Evolutionary conservation across 192 early-diverging fungal species (phyloP), one percentile per base, ranked within the genome.

Genomic region (Coemansia guatemalensis): DNA sequence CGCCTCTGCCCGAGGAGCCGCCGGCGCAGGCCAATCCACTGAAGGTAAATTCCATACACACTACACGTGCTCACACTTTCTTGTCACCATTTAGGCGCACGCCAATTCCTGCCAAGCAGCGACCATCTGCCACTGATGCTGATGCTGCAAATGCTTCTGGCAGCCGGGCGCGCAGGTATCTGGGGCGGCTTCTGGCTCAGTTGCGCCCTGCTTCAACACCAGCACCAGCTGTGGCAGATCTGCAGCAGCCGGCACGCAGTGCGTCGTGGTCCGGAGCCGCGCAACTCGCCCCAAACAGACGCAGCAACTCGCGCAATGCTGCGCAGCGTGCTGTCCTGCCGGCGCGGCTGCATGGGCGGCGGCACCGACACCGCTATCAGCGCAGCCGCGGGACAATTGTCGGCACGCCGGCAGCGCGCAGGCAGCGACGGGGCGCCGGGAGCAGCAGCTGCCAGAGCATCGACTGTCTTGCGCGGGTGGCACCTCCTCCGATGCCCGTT

Each of bases 41-140:
- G 58, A 67, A 67, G 56, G 56, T 53, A 60, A 54, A 49, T 61
- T 44, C 39, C 39, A 44, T 17, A 44, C 2, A 17, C 39, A 44
- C 5, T 17, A 17, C 39, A 2, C 39, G 39, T 14, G 2, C 39
- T 44, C 14, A 8, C 14, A 44, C 3, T 8, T 44, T 44, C 39
- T 44, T 44, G 14, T 44, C 14, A 2, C 39, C 39, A 6, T 56
- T 56, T 56, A 22, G 27, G 18, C 54, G 54, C 12, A 18, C 33
- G 53, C 27, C 33, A 14, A 8, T 17, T 17, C 3, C 39, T 17
- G 39, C 1, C 9, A 44, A 1, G 1, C 39, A 44, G n/a, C n/a
- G n/a, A n/a, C n/a, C n/a, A 1, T 44, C 39, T 44, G 9, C 9
- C 4, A 1, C 39, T 14, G 39, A 6, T 6, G 0, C 0, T 8